Evolutionary conservation across 345 rosid genomes (phyloP).

Genomic region (Populus pruinosa): DNA sequence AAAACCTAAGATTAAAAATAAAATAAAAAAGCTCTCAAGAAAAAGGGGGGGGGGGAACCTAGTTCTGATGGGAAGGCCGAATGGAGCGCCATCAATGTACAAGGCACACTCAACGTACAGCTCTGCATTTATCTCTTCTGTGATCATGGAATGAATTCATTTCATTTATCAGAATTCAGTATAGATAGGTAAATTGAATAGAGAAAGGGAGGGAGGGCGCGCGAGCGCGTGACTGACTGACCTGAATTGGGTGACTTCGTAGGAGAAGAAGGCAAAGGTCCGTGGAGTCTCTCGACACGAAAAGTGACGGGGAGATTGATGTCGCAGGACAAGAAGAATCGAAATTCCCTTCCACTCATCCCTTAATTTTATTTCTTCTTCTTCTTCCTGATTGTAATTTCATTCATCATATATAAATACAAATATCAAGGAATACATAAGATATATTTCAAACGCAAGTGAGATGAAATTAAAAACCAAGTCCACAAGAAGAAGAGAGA

Average conservation of each 20-base stretch:
- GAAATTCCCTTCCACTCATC: conserved; percentile 86
- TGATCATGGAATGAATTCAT: conserved; percentile 27
- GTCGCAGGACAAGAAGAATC: conserved; percentile 95
- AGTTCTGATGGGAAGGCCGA: conserved; percentile 87
- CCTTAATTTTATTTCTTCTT: not conserved
- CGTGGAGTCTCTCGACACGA: conserved; percentile 85
- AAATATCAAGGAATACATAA: too few relatives aligned
- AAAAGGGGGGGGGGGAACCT: conserved; percentile 36
- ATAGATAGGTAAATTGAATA: not conserved
- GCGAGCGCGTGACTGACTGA: not conserved
- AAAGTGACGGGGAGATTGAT: conserved; percentile 88
- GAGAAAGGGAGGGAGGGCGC: not conserved
- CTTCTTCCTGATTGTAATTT: not conserved
- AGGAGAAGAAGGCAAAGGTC: conserved; percentile 53
- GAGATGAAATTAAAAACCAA: too few relatives aligned
- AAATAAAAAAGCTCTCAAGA: not conserved
- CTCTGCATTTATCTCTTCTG: conserved; percentile 71
- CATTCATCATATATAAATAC: not conserved
- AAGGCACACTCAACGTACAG: conserved; percentile 75
- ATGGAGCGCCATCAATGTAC: conserved; percentile 86
- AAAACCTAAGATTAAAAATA: not conserved
- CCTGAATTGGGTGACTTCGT: conserved; percentile 50
- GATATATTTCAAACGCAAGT: too few relatives aligned
- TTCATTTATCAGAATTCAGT: not conserved
- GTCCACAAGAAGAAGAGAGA: too few relatives aligned